A percentile compares a stretch with the other conserved stretches of the same genome.
Conservation (phyloP, 768 basidiomycete species). For the Boletus patriciae region DNA sequence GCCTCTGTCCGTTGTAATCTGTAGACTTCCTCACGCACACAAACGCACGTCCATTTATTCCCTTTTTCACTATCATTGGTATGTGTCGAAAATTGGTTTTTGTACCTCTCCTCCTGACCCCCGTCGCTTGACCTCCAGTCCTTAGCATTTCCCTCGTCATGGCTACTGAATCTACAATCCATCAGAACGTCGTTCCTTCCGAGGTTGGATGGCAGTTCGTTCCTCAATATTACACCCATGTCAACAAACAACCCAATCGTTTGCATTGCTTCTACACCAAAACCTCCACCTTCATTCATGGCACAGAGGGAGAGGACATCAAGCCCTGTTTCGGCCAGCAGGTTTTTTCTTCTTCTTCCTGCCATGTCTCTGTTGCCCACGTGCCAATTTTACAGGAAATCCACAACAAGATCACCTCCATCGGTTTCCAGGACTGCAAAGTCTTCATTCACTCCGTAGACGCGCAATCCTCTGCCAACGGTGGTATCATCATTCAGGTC, state of each 20-base stretch:
- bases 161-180: slow-evolving; percentile 46
- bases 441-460: slow-evolving; percentile 99
- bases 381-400: slow-evolving; percentile 68
- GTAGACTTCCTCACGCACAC: slow-evolving; percentile 39
- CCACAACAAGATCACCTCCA: slow-evolving; percentile 90
- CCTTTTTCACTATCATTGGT: slow-evolving; percentile 32
- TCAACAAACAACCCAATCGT: slow-evolving; percentile 96
- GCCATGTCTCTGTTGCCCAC: slow-evolving; percentile 2
- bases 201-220: slow-evolving; percentile 99
- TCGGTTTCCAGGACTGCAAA: slow-evolving; percentile 95
- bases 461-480: slow-evolving; percentile 90
- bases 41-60: slow-evolving; percentile 36
- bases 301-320: slow-evolving; percentile 93
- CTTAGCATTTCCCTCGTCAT: slow-evolving; percentile 37
- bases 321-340: slow-evolving; percentile 90
- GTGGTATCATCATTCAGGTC: slow-evolving; percentile 98
- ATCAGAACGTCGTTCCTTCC: slow-evolving; percentile 76
- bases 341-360: slow-evolving; percentile 47
- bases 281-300: slow-evolving; percentile 95
- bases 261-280: slow-evolving; percentile 99
- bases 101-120: slow-evolving; percentile 1
- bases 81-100: background rate
- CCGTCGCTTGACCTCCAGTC: background rate
- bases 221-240: slow-evolving; percentile 98
- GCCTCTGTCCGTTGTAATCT: slow-evolving; percentile 35